A percentile compares a stretch with the other conserved stretches of the same genome.
phyloP scores from a whole-genome alignment of 2,329 filamentous ascomycete species.

The Ilyonectria mors-panacis region DNA sequence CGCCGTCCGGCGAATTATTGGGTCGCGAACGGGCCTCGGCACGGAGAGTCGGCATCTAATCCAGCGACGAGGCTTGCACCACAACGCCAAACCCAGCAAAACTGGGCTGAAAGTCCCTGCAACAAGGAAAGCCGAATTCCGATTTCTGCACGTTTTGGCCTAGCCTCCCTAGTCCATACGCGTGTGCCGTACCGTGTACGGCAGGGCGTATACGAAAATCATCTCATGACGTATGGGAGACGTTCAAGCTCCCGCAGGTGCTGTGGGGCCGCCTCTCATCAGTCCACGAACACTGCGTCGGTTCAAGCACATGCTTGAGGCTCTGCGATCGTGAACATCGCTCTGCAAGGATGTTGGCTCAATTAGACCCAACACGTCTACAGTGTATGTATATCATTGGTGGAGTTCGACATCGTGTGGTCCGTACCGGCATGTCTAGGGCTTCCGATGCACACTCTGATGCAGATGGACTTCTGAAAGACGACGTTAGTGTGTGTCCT shows the following conservation, averaged over 20 bases:
- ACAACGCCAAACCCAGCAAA: background rate
- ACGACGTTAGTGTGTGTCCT: background rate
- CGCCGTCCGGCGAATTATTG: conserved; percentile 37
- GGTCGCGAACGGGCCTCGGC: conserved; percentile 32
- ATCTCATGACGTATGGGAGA: conserved; percentile 19
- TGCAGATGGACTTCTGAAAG: background rate
- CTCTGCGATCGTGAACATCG: background rate
- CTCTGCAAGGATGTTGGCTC: background rate
- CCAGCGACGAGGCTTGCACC: conserved; percentile 27
- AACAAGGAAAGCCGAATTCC: conserved; percentile 20
- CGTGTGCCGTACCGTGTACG: conserved; percentile 5
- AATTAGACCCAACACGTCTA: background rate
- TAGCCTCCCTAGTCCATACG: background rate
- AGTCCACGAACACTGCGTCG: background rate
- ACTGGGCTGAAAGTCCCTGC: conserved; percentile 11
- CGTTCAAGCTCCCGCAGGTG: background rate
- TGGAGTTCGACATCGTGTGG: background rate
- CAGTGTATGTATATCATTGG: background rate
- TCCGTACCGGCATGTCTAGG: background rate
- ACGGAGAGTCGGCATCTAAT: conserved; percentile 36
- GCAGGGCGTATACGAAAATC: conserved; percentile 31
- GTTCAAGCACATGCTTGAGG: conserved; percentile 10
- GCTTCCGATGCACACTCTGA: too few species aligned
- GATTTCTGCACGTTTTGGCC: conserved; percentile 4
- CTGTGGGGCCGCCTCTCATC: background rate